phyloP scores from a whole-genome alignment of 257 asterid genomes.

The Penstemon barbatus region DNA sequence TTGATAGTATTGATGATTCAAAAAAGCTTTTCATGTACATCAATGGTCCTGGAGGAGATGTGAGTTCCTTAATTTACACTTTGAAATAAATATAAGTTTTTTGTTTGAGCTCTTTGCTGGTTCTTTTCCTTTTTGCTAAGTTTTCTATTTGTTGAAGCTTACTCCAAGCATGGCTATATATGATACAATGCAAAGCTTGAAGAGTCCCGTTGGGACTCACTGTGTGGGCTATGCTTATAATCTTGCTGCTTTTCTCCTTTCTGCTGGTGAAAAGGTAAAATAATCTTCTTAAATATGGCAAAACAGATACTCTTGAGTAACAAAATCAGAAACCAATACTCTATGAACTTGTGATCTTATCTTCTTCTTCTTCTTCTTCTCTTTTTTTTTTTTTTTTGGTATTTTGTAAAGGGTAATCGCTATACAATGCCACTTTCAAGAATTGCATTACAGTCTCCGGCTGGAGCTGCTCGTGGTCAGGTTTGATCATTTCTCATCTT shows the following conservation, averaged over 20 bases:
- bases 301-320: neutral
- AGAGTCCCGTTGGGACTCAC: constrained; percentile 79
- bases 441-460: constrained; percentile 76
- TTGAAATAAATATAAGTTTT: neutral
- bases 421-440: constrained; percentile 78
- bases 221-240: constrained; percentile 78
- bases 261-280: constrained; percentile 94
- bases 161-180: constrained; percentile 93
- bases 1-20: constrained; percentile 77
- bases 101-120: constrained; percentile 7
- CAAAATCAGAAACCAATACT: neutral
- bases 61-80: constrained; percentile 43
- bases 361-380: neutral
- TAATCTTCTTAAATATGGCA: constrained; percentile 12
- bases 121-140: neutral
- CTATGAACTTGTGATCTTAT: neutral
- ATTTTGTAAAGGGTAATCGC: constrained; percentile 65
- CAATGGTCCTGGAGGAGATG: constrained; percentile 97
- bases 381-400: constrained; percentile 2
- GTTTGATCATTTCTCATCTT: constrained; percentile 37
- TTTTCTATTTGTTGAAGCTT: constrained; percentile 51
- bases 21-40: constrained; percentile 69
- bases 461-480: constrained; percentile 98
- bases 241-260: constrained; percentile 80
- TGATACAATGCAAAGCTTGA: constrained; percentile 94